Percentiles rank a stretch among this genome's conserved stretches.
Conservation (phyloP, 441 rosid species). For the Erodium trifolium region DNA sequence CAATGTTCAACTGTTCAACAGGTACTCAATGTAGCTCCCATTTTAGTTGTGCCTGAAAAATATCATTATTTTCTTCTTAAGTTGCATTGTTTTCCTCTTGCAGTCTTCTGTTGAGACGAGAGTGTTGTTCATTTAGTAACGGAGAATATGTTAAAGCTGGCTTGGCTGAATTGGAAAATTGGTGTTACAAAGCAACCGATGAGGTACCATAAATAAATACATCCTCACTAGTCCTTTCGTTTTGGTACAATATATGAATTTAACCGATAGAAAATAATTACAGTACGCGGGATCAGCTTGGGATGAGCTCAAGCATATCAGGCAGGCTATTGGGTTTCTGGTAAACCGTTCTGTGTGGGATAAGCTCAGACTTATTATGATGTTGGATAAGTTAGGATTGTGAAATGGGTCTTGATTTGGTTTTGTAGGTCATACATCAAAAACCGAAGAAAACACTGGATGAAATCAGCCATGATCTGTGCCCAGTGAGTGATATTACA, state of each 20-base stretch:
- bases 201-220: constrained; percentile 44
- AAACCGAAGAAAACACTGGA: constrained; percentile 88
- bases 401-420: background rate
- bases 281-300: constrained; percentile 88
- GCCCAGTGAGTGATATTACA: constrained; percentile 56
- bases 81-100: constrained; percentile 1
- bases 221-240: constrained; percentile 9
- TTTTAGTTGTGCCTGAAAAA: background rate
- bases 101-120: constrained; percentile 88
- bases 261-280: constrained; percentile 1
- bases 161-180: constrained; percentile 88
- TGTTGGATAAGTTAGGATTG: background rate
- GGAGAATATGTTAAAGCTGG: constrained; percentile 98
- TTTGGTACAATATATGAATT: constrained; percentile 12
- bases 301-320: constrained; percentile 73
- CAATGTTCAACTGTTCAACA: constrained; percentile 81
- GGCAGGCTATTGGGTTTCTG: constrained; percentile 79
- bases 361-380: background rate
- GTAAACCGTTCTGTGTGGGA: constrained; percentile 26
- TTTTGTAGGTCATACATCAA: constrained; percentile 82
- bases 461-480: constrained; percentile 90
- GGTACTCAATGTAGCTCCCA: constrained; percentile 24
- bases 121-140: constrained; percentile 96
- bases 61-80: background rate
- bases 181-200: constrained; percentile 94